Evolutionary conservation across 306 rosid species (phyloP), one percentile per base, ranked within the genome.

Genomic region (Castanospermum australe): DNA sequence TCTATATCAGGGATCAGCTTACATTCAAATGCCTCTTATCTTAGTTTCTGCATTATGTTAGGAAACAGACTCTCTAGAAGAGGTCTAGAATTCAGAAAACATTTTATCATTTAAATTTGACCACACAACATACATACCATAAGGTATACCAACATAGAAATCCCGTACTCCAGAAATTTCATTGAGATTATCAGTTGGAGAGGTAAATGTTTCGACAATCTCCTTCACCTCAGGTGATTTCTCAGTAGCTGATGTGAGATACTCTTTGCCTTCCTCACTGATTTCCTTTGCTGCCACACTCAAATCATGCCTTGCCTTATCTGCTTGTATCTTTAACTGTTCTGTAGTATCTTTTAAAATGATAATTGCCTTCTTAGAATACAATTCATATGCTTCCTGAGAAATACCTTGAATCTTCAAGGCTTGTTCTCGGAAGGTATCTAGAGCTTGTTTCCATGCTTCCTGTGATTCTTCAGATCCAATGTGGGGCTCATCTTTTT

Each of bases 81-180:
- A 48, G 44, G 36, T 12, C 24, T 18, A 81, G 24, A 25, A 48
- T 45, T 62, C 57, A 79, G 12, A 24, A 57, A 21, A 60, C 2
- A 56, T 15, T 13, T 12, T 2, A 79, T 33, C 28, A 4, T 14
- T 57, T 54, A n/a, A 63, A 83, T 17, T 36, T 51, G 9, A 64
- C 45, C 25, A 57, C 13, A 30, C 73, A 84, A 15, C 54, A 74
- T 20, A 63, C 97, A 72, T 89, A 96, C 99, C 99, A 79, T 96
- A 96, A 9, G 99, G 99, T 63, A 96, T 85, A 75, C 99, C 99
- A 67, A 91, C 87, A 66, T 91, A 89, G 79, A 93, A 96, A 85
- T 93, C 99, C 5, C 86, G 88, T 68, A 89, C 79, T 69, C 78
- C 84, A 11, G 97, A 88, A 67, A 90, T 85, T 18, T 74, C 92